Evolutionary conservation across 495 filamentous ascomycete species (phyloP).

Genomic region (Letharia columbiana): DNA sequence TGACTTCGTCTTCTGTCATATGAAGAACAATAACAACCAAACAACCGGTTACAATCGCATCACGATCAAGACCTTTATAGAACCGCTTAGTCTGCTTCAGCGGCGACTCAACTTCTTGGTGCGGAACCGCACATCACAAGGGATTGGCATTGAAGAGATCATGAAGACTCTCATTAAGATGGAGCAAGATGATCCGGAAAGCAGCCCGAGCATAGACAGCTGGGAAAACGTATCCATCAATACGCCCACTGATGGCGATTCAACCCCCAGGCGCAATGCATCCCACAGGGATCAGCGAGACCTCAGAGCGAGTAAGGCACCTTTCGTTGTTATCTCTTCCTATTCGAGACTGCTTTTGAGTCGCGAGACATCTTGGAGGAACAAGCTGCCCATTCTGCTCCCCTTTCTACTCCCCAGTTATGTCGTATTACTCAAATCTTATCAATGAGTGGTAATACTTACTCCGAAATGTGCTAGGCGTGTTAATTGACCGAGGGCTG

Average conservation of each 20-base stretch:
- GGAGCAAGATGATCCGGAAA: constrained; percentile 52
- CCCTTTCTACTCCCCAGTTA: too few relatives aligned
- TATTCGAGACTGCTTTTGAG: too few relatives aligned
- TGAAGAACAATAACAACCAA: constrained; percentile 51
- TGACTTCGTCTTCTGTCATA: constrained; percentile 86
- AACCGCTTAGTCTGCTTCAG: constrained; percentile 74
- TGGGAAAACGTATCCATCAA: constrained; percentile 79
- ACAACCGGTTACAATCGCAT: constrained; percentile 56
- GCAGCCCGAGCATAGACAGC: constrained; percentile 72
- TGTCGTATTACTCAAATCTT: too few relatives aligned
- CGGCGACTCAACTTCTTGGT: constrained; percentile 75
- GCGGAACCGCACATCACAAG: constrained; percentile 59
- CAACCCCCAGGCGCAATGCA: constrained; percentile 15
- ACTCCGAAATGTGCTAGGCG: constrained; percentile 12
- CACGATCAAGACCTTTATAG: constrained; percentile 85
- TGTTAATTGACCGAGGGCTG: constrained; percentile 56
- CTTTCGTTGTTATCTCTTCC: too few relatives aligned
- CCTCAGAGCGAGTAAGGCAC: constrained; percentile 37
- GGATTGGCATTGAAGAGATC: constrained; percentile 52
- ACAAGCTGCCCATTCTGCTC: too few relatives aligned
- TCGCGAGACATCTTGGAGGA: too few relatives aligned
- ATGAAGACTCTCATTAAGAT: constrained; percentile 58
- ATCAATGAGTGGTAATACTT: too few relatives aligned
- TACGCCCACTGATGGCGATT: constrained; percentile 49
- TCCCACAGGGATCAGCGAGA: constrained; percentile 40